Percentiles rank a stretch among this genome's conserved stretches.
These are phyloP conservation scores for Paecilomyces formosus DNA, from an alignment of 2,329 filamentous ascomycete species.

Conservation along the genomic window DNA sequence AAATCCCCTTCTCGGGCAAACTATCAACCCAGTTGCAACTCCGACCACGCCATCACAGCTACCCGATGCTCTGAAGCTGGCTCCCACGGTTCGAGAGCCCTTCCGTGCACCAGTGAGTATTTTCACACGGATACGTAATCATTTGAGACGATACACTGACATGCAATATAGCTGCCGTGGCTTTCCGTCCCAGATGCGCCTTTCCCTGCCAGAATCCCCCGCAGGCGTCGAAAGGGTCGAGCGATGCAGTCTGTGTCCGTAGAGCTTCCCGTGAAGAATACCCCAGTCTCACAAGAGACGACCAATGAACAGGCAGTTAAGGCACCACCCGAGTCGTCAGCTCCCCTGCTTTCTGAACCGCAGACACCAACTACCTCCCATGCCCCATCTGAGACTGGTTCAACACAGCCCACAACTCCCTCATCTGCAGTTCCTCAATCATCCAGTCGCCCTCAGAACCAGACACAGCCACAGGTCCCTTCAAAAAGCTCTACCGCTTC, in stretches of 20 bases:
- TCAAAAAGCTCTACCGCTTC: constrained; percentile 15
- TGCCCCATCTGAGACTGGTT: constrained; percentile 49
- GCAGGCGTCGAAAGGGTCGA: constrained; percentile 37
- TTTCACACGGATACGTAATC: background rate
- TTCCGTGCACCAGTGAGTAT: constrained; percentile 43
- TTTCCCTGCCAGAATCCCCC: constrained; percentile 47
- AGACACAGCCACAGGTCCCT: constrained; percentile 16
- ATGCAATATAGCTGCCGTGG: constrained; percentile 47
- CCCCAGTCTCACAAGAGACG: constrained; percentile 13
- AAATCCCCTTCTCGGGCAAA: constrained; percentile 15
- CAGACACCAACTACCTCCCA: constrained; percentile 54
- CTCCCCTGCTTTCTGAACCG: constrained; percentile 32
- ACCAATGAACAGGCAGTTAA: constrained; percentile 14
- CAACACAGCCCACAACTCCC: constrained; percentile 49
- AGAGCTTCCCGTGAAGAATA: constrained; percentile 47
- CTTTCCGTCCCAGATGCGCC: constrained; percentile 47
- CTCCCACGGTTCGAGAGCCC: constrained; percentile 28
- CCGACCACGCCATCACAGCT: constrained; percentile 28
- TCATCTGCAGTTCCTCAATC: constrained; percentile 41
- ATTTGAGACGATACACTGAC: constrained; percentile 7
- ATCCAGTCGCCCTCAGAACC: constrained; percentile 22
- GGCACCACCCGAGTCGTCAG: constrained; percentile 8
- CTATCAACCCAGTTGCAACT: constrained; percentile 15
- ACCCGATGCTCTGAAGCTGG: constrained; percentile 16
- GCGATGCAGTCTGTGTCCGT: constrained; percentile 28